Conservation (phyloP, 257 asterid species). For the Ligustrum vulgare region DNA sequence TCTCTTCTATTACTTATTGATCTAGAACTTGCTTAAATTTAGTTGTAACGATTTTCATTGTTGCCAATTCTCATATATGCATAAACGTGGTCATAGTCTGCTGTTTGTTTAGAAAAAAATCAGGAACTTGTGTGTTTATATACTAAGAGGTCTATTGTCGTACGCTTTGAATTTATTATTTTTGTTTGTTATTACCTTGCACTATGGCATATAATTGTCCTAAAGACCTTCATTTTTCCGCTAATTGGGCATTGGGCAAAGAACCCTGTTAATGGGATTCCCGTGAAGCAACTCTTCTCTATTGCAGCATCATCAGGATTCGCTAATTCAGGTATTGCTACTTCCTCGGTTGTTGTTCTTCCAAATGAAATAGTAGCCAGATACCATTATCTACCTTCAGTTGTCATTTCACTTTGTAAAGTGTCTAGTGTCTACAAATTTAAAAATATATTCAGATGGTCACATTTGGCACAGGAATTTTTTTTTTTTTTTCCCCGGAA, state of each 20-base stretch:
- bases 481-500: no score
- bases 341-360: constrained; percentile 48
- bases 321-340: constrained; percentile 51
- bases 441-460: no score
- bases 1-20: neutral
- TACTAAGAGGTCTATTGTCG: neutral
- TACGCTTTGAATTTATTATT: neutral
- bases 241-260: constrained; percentile 49
- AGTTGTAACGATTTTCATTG: neutral
- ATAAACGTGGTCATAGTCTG: neutral
- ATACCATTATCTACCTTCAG: constrained; percentile 41
- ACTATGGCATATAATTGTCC: neutral
- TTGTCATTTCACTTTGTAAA: constrained; percentile 31
- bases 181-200: no score
- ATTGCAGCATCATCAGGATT: constrained; percentile 99
- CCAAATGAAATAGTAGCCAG: constrained; percentile 24
- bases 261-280: constrained; percentile 31
- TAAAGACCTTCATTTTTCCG: constrained; percentile 40
- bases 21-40: neutral
- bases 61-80: no score
- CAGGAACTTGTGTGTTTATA: neutral
- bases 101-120: neutral
- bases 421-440: no score
- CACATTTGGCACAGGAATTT: no score
- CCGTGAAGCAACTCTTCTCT: constrained; percentile 49